Evolutionary conservation across 345 rosid species (phyloP).

Genomic region (Cardiospermum halicacabum): DNA sequence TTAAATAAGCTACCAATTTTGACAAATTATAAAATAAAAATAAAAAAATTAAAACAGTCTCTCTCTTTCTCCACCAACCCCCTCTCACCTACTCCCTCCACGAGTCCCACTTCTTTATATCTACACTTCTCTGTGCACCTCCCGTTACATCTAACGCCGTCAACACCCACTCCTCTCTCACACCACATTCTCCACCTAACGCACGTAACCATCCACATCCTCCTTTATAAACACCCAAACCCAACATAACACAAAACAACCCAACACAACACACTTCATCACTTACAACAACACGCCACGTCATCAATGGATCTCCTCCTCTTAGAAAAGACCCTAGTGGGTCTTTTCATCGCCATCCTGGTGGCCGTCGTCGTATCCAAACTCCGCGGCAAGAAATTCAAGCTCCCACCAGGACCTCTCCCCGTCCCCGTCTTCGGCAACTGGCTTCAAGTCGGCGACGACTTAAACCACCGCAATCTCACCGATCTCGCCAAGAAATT

Average conservation of each 20-base stretch:
- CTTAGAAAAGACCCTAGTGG: constrained; percentile 72
- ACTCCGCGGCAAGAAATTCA: constrained; percentile 76
- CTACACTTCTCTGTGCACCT: neutral
- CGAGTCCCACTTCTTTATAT: too few relatives aligned
- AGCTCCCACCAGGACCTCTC: constrained; percentile 88
- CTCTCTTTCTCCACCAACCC: neutral
- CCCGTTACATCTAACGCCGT: neutral
- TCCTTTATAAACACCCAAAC: neutral
- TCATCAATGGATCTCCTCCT: constrained; percentile 73
- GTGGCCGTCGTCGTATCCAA: constrained; percentile 69
- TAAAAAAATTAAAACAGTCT: neutral
- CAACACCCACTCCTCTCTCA: neutral
- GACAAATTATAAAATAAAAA: neutral
- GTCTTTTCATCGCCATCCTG: constrained; percentile 58
- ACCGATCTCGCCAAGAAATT: constrained; percentile 67
- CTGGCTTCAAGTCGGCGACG: constrained; percentile 99
- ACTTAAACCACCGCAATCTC: constrained; percentile 87
- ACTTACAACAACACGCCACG: neutral
- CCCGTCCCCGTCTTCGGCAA: constrained; percentile 91
- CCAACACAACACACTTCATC: neutral
- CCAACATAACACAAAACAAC: neutral
- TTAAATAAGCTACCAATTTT: neutral
- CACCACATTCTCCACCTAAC: neutral
- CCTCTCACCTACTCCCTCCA: neutral
- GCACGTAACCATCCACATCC: neutral